Evolutionary conservation across 139 green algal species (phyloP).

Genomic region (Chlorella sorokiniana): DNA sequence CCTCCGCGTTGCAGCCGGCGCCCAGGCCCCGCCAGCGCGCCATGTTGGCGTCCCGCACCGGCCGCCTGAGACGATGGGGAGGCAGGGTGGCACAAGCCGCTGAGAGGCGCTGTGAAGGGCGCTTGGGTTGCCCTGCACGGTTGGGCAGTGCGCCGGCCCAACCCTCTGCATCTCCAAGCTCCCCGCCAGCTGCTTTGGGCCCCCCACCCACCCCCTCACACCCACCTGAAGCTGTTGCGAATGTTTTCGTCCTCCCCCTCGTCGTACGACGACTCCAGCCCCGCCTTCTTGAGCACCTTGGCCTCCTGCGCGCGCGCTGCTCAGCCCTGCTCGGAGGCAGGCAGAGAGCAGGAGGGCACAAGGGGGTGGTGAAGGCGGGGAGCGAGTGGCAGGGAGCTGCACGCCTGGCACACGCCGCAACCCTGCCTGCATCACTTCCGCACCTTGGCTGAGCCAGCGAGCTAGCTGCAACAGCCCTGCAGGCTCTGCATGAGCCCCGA

Average conservation of each 20-base stretch:
- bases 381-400: too few species aligned
- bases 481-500: too few species aligned
- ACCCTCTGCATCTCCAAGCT: background rate
- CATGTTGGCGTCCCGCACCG: background rate
- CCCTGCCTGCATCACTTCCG: too few species aligned
- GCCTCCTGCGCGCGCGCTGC: slow-evolving; percentile 44
- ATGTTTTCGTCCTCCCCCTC: slow-evolving; percentile 33
- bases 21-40: slow-evolving; percentile 16
- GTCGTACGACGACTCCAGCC: slow-evolving; percentile 18
- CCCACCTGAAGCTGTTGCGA: slow-evolving; percentile 18
- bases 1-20: slow-evolving; percentile 12
- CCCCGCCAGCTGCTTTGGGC: background rate
- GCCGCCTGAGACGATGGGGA: background rate
- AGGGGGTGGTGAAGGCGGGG: too few species aligned
- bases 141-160: background rate
- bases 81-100: background rate
- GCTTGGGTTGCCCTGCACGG: background rate
- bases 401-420: too few species aligned
- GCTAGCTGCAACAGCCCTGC: background rate
- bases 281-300: slow-evolving; percentile 45
- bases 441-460: too few species aligned
- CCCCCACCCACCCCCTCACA: background rate
- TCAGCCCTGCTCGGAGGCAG: slow-evolving; percentile 25
- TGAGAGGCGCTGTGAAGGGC: background rate
- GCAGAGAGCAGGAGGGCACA: too few species aligned